Evolutionary conservation across 345 rosid species (phyloP).

Genomic region (Populus deltoides): DNA sequence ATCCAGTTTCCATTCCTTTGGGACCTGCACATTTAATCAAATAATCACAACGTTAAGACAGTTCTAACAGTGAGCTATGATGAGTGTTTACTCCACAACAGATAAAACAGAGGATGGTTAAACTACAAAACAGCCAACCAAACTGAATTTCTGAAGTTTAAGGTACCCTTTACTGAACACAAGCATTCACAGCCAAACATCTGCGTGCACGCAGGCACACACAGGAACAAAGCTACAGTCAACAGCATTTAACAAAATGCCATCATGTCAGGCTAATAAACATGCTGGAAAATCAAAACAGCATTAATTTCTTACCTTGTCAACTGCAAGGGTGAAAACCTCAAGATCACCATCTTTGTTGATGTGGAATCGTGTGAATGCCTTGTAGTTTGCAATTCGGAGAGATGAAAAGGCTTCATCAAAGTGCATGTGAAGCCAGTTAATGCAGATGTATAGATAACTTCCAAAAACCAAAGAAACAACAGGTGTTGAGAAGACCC

Average conservation of each 20-base stretch:
- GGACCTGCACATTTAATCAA: constrained; percentile 48
- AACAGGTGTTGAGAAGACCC: constrained; percentile 97
- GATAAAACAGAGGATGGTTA: background rate
- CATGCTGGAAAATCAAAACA: background rate
- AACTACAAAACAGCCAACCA: background rate
- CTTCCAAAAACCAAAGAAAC: constrained; percentile 95
- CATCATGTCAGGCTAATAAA: background rate
- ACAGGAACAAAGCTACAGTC: too few species aligned
- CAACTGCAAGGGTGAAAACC: constrained; percentile 92
- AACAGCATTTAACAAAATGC: too few species aligned
- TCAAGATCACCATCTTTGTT: constrained; percentile 67
- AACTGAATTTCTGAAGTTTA: background rate
- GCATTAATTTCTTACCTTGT: constrained; percentile 56
- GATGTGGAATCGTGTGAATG: constrained; percentile 88
- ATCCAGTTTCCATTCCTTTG: constrained; percentile 89
- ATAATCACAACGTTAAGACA: background rate
- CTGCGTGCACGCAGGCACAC: too few species aligned
- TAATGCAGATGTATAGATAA: constrained; percentile 90
- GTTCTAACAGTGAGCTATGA: background rate
- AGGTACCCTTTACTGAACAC: background rate
- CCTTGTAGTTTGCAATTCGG: constrained; percentile 95
- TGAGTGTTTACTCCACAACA: too few species aligned
- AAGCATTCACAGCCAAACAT: too few species aligned
- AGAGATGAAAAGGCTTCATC: constrained; percentile 99
- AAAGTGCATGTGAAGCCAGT: constrained; percentile 96